Conservation (phyloP, 1,284 basidiomycete species). For the Anthracocystis setariae region DNA sequence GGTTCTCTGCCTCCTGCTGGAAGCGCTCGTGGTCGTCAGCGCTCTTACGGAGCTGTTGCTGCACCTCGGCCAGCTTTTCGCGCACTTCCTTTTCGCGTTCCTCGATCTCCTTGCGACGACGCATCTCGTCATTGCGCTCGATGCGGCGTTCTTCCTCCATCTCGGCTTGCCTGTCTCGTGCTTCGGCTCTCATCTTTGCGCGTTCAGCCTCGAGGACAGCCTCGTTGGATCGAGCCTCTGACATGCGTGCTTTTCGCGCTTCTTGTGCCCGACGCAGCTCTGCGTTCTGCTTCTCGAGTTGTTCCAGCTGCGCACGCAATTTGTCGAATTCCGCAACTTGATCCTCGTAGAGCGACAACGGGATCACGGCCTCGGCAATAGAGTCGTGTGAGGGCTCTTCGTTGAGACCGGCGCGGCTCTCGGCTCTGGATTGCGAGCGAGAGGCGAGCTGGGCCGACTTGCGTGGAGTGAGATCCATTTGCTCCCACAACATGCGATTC, state of each 20-base stretch:
- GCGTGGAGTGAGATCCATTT: conserved; percentile 53
- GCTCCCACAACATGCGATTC: conserved; percentile 68
- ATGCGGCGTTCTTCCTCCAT: conserved; percentile 56
- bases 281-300: conserved; percentile 47
- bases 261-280: conserved; percentile 46
- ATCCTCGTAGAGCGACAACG: conserved; percentile 63
- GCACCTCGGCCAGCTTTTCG: conserved; percentile 51
- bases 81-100: conserved; percentile 40
- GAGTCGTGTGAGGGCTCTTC: conserved; percentile 41
- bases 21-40: conserved; percentile 71
- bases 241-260: conserved; percentile 32
- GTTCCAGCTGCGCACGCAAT: conserved; percentile 59
- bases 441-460: conserved; percentile 43
- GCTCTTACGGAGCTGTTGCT: conserved; percentile 67
- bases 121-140: conserved; percentile 60
- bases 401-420: conserved; percentile 25
- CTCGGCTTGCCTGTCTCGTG: conserved; percentile 73
- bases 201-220: conserved; percentile 64
- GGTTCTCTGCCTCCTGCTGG: conserved; percentile 66
- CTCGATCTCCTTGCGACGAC: conserved; percentile 52
- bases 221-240: conserved; percentile 43
- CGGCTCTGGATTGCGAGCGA: conserved; percentile 40
- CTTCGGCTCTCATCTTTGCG: conserved; percentile 71
- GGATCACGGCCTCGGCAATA: conserved; percentile 50
- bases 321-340: conserved; percentile 66